Conservation (phyloP, 2,329 filamentous ascomycete species). For the Aspergillus vadensis region DNA sequence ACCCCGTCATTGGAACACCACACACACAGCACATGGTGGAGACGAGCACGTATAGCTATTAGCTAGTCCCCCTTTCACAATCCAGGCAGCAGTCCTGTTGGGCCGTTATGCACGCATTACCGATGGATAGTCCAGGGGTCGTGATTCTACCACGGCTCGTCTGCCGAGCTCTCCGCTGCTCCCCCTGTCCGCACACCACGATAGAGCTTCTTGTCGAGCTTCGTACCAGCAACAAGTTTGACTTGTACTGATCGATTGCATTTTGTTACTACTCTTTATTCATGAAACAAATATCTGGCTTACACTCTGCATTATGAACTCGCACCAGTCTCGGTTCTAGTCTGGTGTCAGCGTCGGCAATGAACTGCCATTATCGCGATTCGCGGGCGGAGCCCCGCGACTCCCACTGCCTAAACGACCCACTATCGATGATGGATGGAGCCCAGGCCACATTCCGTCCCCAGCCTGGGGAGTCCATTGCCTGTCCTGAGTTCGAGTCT, state of each 20-base stretch:
- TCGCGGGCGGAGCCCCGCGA: conserved; percentile 9
- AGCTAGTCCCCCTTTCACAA: background rate
- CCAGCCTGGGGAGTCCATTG: background rate
- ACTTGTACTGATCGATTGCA: no score
- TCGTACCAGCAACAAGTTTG: no score
- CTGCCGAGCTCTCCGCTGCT: conserved; percentile 25
- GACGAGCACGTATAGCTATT: no score
- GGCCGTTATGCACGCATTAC: conserved; percentile 1
- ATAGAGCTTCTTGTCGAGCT: no score
- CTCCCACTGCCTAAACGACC: background rate
- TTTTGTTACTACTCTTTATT: background rate
- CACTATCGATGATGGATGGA: conserved; percentile 3
- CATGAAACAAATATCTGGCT: no score
- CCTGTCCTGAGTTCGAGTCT: background rate
- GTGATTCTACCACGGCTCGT: conserved; percentile 20
- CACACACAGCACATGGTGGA: background rate
- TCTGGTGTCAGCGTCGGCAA: background rate
- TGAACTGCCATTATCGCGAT: background rate
- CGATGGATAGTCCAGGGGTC: conserved; percentile 15
- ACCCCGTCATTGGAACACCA: background rate
- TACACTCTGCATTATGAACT: no score
- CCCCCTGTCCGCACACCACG: conserved; percentile 12
- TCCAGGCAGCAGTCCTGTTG: background rate
- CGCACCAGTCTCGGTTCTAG: no score
- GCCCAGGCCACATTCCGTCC: conserved; percentile 3